Evolutionary conservation across 768 basidiomycete species (phyloP), one percentile per base, ranked within the genome.

Genomic region (Mycena venus): DNA sequence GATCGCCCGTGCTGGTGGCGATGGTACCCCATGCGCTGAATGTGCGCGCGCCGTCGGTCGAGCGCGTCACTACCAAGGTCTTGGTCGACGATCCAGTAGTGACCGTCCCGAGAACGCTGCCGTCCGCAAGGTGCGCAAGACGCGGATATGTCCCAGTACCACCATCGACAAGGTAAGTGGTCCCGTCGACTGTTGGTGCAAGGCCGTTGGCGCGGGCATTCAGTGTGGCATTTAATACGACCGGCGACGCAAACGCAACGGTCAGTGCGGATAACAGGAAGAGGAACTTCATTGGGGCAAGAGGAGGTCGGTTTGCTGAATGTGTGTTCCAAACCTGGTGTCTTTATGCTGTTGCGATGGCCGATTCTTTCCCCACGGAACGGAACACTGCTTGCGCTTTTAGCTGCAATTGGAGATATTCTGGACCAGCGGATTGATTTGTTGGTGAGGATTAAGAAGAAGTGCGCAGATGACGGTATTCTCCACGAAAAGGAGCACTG

Each of bases 111-210:
- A 78, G 77, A 32, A 70, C 36, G 31, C 72, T 73, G 32, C 75
- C 75, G 25, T 78, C 75, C 11, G 73, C 66, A 23, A 78, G 68
- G 17, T 63, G 62, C 47, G 77, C 49, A 1, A 74, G 51, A 21
- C 77, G 77, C 34, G 77, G 77, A 58, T 78, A 78, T 1, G 77
- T 70, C 6, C 75, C 75, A 34, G 67, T 58, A 44, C 72, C 55
- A 17, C 32, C 34, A 12, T 56, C 32, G 42, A 44, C 10, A 23
- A 67, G 21, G 19, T 49, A 32, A 23, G 38, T 38, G 23, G 72
- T 34, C 27, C 68, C 4, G 72, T 58, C 44, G 29, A 78, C 75
- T 23, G 64, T 67, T 4, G 77, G 72, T 2, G 34, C 38, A 17
- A 77, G 63, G 38, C 66, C 66, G 44, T 75, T 75, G 40, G 74